These are phyloP conservation scores for Colletotrichum plurivorum DNA, from an alignment of 2,329 filamentous ascomycete genomes.

Conservation along the genomic window DNA sequence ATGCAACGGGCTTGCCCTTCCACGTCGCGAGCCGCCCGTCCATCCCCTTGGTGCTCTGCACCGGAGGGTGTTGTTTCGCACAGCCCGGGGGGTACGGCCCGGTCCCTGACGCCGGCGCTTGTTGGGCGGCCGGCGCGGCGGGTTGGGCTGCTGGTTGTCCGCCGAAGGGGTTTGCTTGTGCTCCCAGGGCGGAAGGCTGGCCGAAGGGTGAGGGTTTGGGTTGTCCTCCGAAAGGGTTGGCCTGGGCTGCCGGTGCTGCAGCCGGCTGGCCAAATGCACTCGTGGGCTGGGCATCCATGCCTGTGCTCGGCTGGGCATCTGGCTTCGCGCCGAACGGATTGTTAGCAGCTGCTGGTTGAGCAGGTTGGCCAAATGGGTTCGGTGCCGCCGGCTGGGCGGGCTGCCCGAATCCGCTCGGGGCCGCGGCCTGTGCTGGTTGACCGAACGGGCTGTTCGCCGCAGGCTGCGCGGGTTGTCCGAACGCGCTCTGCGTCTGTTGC, in stretches of 20 bases:
- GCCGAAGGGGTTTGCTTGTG: conserved; percentile 46
- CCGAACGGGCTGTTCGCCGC: conserved; percentile 43
- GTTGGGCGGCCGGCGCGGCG: conserved; percentile 34
- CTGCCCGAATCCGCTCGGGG: conserved; percentile 37
- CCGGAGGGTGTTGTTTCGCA: conserved; percentile 59
- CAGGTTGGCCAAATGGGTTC: conserved; percentile 40
- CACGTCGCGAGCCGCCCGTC: conserved; percentile 67
- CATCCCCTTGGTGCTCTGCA: conserved; percentile 56
- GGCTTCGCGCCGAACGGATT: conserved; percentile 47
- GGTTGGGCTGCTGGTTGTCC: conserved; percentile 37
- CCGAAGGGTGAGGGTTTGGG: conserved; percentile 48
- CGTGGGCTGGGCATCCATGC: conserved; percentile 37
- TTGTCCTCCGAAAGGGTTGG: conserved; percentile 50
- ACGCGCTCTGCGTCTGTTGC: conserved; percentile 30
- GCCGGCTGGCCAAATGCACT: conserved; percentile 50
- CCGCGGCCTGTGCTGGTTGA: conserved; percentile 26
- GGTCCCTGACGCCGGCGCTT: conserved; percentile 38
- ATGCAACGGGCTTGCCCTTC: conserved; percentile 75
- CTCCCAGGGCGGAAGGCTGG: conserved; percentile 38
- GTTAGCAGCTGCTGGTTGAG: conserved; percentile 39
- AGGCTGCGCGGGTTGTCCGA: conserved; percentile 40
- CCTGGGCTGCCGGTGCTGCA: conserved; percentile 29
- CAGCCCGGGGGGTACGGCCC: conserved; percentile 62
- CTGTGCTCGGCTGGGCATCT: conserved; percentile 10
- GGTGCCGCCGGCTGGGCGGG: conserved; percentile 39